A percentile compares a stretch with the other conserved stretches of the same genome.
Conservation (phyloP, 495 filamentous ascomycete species). For the Penicillium lividum region DNA sequence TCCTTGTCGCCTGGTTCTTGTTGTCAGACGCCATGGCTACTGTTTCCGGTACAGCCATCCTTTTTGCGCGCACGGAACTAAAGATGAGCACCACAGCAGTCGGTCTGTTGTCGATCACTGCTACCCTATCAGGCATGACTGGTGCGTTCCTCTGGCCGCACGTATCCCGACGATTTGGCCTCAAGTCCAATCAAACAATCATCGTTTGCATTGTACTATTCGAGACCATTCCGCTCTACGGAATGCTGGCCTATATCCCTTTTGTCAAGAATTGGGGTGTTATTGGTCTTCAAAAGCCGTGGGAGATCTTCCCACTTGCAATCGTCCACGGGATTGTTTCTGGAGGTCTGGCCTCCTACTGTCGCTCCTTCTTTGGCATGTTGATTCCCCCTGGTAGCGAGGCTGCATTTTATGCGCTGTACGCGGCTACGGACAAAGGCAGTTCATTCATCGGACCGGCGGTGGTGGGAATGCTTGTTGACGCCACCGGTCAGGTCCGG, state of each 20-base stretch:
- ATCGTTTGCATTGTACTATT: constrained; percentile 80
- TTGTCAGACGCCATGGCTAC: constrained; percentile 87
- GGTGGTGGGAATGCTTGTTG: constrained; percentile 82
- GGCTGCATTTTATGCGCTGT: constrained; percentile 89
- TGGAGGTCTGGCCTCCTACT: constrained; percentile 81
- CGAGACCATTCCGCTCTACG: constrained; percentile 84
- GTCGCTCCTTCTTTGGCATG: constrained; percentile 80
- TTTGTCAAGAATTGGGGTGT: constrained; percentile 70
- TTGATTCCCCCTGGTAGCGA: constrained; percentile 87
- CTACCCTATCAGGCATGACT: constrained; percentile 71
- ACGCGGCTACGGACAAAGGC: constrained; percentile 92
- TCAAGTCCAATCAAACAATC: constrained; percentile 77
- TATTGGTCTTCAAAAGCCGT: constrained; percentile 78
- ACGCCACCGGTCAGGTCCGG: constrained; percentile 77
- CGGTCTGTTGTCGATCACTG: constrained; percentile 81
- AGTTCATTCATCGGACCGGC: constrained; percentile 86
- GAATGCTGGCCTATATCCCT: constrained; percentile 79
- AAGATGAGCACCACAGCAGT: constrained; percentile 74
- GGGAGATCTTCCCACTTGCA: constrained; percentile 89
- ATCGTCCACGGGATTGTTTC: constrained; percentile 83
- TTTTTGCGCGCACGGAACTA: constrained; percentile 87
- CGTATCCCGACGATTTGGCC: constrained; percentile 60
- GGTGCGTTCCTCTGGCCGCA: constrained; percentile 84
- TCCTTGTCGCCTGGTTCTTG: constrained; percentile 86
- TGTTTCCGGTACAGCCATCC: constrained; percentile 84